phyloP scores from a whole-genome alignment of 2,329 filamentous ascomycete species.

The Colletotrichum sp. region DNA sequence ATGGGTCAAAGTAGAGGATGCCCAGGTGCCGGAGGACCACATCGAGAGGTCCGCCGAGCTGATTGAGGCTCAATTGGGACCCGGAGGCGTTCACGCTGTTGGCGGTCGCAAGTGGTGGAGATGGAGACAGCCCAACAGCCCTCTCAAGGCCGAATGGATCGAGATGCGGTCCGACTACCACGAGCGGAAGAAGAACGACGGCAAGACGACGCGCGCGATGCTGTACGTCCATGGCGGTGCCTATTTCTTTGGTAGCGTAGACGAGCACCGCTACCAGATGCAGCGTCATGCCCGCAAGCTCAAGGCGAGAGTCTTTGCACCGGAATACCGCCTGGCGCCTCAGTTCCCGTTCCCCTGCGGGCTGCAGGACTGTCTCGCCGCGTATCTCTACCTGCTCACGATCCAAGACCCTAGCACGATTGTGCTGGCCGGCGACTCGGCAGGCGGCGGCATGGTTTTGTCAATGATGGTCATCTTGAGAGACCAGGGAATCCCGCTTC shows the following conservation, averaged over 20 bases:
- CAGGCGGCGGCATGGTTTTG: slow-evolving; percentile 88
- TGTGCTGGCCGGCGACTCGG: slow-evolving; percentile 88
- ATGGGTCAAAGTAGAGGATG: slow-evolving; percentile 82
- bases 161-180: slow-evolving; percentile 88
- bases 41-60: slow-evolving; percentile 69
- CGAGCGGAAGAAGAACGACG: slow-evolving; percentile 67
- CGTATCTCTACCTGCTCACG: slow-evolving; percentile 83
- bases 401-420: slow-evolving; percentile 82
- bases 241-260: slow-evolving; percentile 94
- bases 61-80: slow-evolving; percentile 77
- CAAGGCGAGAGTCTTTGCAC: slow-evolving; percentile 86
- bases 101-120: slow-evolving; percentile 90
- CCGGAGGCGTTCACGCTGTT: slow-evolving; percentile 73
- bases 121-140: slow-evolving; percentile 73
- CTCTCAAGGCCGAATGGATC: slow-evolving; percentile 88
- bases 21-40: slow-evolving; percentile 68
- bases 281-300: slow-evolving; percentile 94
- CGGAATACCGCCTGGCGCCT: slow-evolving; percentile 85
- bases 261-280: slow-evolving; percentile 98
- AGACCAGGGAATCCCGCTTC: slow-evolving; percentile 82
- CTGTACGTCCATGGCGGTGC: slow-evolving; percentile 93
- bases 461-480: slow-evolving; percentile 80
- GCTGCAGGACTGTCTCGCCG: slow-evolving; percentile 85
- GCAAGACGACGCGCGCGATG: slow-evolving; percentile 77
- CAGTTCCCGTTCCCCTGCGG: slow-evolving; percentile 97